phyloP scores from a whole-genome alignment of 1,139 yeast species.

The Kluyveromyces sp. region DNA sequence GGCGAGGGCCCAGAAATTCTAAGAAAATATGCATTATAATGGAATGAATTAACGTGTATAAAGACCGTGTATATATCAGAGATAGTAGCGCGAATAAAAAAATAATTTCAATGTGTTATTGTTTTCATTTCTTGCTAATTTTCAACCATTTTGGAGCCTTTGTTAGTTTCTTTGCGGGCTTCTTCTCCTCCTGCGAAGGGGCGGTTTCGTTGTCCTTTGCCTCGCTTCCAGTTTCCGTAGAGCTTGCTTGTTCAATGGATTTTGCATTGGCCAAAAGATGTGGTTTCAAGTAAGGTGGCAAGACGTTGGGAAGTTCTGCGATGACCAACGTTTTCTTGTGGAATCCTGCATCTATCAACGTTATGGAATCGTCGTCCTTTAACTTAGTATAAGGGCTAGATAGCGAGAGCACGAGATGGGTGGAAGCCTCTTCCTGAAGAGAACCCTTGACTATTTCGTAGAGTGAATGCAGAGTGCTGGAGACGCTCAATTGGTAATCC shows the following conservation, averaged over 20 bases:
- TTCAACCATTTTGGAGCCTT: conserved; percentile 34
- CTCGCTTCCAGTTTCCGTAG: background rate
- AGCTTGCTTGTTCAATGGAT: background rate
- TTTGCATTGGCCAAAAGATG: conserved; percentile 26
- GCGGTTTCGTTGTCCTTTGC: background rate
- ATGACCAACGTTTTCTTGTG: conserved; percentile 30
- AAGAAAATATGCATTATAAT: background rate
- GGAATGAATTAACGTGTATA: no score
- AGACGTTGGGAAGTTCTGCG: background rate
- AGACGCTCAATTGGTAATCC: conserved; percentile 40
- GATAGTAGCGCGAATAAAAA: background rate
- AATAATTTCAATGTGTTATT: background rate
- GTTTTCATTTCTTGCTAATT: conserved; percentile 29
- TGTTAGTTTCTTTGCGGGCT: conserved; percentile 15
- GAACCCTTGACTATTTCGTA: conserved; percentile 35
- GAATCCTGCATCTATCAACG: conserved; percentile 23
- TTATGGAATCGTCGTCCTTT: conserved; percentile 12
- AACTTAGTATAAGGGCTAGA: conserved; percentile 41
- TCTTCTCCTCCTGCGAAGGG: conserved; percentile 2
- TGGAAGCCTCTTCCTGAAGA: conserved; percentile 18
- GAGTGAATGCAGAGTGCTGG: conserved; percentile 32
- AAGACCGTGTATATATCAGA: background rate
- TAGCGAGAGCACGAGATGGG: conserved; percentile 5
- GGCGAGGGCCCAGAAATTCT: conserved; percentile 3
- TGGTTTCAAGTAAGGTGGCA: conserved; percentile 20